A percentile compares a stretch with the other conserved stretches of the same genome.
These are phyloP conservation scores for Tylopilus vinaceipallidus DNA, from an alignment of 768 basidiomycete species.

Conservation along the genomic window DNA sequence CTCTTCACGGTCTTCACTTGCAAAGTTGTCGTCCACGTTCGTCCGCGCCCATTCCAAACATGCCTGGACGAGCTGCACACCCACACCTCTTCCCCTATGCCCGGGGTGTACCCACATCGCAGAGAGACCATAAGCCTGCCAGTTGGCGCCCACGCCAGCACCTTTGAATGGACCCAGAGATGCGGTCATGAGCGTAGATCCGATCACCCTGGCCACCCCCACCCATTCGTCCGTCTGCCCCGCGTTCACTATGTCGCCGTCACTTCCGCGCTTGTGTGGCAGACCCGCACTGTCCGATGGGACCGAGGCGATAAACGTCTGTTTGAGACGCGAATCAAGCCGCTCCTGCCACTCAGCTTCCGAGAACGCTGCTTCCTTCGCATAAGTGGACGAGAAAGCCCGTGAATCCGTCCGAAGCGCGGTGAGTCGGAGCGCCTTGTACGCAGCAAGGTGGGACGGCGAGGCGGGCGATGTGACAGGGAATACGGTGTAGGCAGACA, in stretches of 20 bases:
- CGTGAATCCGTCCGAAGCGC: constrained; percentile 22
- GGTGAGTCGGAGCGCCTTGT: constrained; percentile 19
- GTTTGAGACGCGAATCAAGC: constrained; percentile 12
- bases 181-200: constrained; percentile 11
- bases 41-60: constrained; percentile 26
- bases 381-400: constrained; percentile 24
- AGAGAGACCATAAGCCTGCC: constrained; percentile 19
- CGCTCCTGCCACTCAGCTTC: constrained; percentile 22
- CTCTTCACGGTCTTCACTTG: not conserved
- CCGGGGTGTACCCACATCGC: constrained; percentile 28
- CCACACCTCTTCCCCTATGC: constrained; percentile 23
- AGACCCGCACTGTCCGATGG: not conserved
- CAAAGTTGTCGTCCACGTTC: constrained; percentile 12
- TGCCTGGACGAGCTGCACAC: constrained; percentile 6
- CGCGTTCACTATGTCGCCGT: not conserved
- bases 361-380: constrained; percentile 17
- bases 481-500: constrained; percentile 18
- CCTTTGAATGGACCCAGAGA: constrained; percentile 11
- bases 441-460: constrained; percentile 23
- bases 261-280: not conserved
- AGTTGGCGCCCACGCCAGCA: constrained; percentile 10
- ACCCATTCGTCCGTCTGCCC: constrained; percentile 18
- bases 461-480: constrained; percentile 13
- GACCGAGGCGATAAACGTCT: constrained; percentile 19
- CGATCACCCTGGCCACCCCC: constrained; percentile 10